Evolutionary conservation across 192 early-diverging fungal genomes (phyloP).

Genomic region (Entomortierella parvispora): DNA sequence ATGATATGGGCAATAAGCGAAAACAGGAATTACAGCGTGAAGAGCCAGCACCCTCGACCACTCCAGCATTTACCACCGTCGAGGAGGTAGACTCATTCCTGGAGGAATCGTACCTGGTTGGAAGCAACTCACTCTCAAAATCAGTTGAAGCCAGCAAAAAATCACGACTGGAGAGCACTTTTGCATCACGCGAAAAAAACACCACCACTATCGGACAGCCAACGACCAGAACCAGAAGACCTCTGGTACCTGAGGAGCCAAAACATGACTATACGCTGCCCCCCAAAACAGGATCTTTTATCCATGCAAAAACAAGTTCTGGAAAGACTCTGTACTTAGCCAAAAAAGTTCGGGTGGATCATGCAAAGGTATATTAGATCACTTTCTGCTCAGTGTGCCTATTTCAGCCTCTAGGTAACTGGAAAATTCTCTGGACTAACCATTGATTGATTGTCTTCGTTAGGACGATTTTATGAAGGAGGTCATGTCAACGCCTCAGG

Average conservation of each 20-base stretch:
- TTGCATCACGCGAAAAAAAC: neutral
- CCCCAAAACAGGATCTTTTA: conserved; percentile 54
- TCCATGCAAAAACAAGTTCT: conserved; percentile 46
- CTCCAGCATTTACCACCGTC: neutral
- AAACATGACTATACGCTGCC: conserved; percentile 52
- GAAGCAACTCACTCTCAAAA: neutral
- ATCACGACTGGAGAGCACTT: conserved; percentile 6
- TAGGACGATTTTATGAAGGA: conserved; percentile 12
- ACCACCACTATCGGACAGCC: neutral
- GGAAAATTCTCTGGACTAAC: no score
- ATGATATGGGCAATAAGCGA: neutral
- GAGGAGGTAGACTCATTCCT: conserved; percentile 24
- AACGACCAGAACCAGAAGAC: neutral
- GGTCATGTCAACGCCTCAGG: conserved; percentile 3
- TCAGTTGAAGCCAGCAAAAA: conserved; percentile 22
- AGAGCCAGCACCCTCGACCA: neutral
- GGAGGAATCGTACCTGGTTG: conserved; percentile 5
- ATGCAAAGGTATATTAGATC: conserved; percentile 14
- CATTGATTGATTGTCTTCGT: no score
- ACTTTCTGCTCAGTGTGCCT: conserved; percentile 8
- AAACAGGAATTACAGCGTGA: no score
- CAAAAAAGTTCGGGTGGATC: conserved; percentile 29
- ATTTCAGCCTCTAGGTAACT: no score
- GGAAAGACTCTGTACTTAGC: conserved; percentile 58
- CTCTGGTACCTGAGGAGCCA: conserved; percentile 2